Conservation (phyloP, 2,329 filamentous ascomycete genomes). For the Bipolaris sorokiniana region DNA sequence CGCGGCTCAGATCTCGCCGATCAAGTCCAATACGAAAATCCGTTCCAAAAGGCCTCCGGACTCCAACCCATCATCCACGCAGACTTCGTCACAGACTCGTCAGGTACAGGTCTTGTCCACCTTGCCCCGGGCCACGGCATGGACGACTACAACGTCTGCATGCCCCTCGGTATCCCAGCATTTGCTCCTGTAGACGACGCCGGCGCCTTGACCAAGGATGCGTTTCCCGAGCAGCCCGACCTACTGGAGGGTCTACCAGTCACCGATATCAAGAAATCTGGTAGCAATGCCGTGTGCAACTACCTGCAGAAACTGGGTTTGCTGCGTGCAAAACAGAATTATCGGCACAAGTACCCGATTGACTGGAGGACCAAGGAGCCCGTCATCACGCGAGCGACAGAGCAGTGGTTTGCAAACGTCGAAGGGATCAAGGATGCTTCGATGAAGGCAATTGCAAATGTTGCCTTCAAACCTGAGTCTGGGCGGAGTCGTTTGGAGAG, state of each 20-base stretch:
- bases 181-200: conserved; percentile 84
- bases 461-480: conserved; percentile 78
- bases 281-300: conserved; percentile 67
- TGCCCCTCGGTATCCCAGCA: conserved; percentile 69
- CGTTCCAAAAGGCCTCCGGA: conserved; percentile 66
- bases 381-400: conserved; percentile 87
- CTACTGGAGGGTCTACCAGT: conserved; percentile 75
- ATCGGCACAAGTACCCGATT: conserved; percentile 93
- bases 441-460: conserved; percentile 70
- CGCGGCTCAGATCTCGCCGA: conserved; percentile 69
- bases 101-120: conserved; percentile 96
- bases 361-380: conserved; percentile 97
- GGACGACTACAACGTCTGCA: conserved; percentile 90
- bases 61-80: conserved; percentile 78
- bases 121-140: conserved; percentile 93
- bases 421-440: conserved; percentile 78
- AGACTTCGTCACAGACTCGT: conserved; percentile 85
- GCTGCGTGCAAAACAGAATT: conserved; percentile 73
- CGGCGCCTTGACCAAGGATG: conserved; percentile 80
- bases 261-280: conserved; percentile 65
- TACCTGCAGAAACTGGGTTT: conserved; percentile 60
- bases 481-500: conserved; percentile 78
- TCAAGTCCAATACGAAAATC: conserved; percentile 70
- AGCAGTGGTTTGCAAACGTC: conserved; percentile 97
- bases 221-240: conserved; percentile 72